phyloP scores from a whole-genome alignment of 331 rosid species.

The Malus hybrid region DNA sequence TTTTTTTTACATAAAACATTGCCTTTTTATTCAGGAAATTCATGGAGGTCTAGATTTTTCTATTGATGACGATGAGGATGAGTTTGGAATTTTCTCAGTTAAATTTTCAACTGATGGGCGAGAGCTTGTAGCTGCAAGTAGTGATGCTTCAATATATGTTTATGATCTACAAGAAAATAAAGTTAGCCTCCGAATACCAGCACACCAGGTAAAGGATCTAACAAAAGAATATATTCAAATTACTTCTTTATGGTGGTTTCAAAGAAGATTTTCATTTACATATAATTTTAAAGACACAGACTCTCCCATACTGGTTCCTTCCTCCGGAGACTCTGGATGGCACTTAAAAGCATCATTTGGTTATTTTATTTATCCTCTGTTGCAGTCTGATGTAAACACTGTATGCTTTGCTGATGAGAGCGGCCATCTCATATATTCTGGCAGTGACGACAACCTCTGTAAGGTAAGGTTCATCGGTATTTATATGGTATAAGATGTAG shows the following conservation, averaged over 20 bases:
- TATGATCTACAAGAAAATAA: conserved; percentile 79
- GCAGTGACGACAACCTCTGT: conserved; percentile 80
- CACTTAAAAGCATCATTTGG: background rate
- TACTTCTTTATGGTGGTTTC: background rate
- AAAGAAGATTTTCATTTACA: background rate
- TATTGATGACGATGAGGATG: conserved; percentile 31
- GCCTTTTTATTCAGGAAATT: conserved; percentile 57
- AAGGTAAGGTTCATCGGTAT: conserved; percentile 38
- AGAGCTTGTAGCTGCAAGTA: conserved; percentile 90
- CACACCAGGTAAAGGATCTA: conserved; percentile 47
- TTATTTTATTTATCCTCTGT: background rate
- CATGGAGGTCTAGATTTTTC: conserved; percentile 69
- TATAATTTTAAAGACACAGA: background rate
- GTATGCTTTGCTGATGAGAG: conserved; percentile 90
- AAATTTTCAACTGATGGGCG: conserved; percentile 85
- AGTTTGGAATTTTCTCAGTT: conserved; percentile 72
- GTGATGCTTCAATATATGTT: conserved; percentile 65
- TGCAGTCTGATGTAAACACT: conserved; percentile 89
- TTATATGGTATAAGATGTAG: background rate
- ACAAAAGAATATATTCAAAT: background rate
- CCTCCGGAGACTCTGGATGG: background rate
- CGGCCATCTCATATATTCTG: conserved; percentile 86
- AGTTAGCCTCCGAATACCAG: conserved; percentile 67
- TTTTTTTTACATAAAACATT: conserved; percentile 2
- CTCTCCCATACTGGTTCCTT: background rate